phyloP scores from a whole-genome alignment of 768 basidiomycete genomes.

The Mycena haematopus region DNA sequence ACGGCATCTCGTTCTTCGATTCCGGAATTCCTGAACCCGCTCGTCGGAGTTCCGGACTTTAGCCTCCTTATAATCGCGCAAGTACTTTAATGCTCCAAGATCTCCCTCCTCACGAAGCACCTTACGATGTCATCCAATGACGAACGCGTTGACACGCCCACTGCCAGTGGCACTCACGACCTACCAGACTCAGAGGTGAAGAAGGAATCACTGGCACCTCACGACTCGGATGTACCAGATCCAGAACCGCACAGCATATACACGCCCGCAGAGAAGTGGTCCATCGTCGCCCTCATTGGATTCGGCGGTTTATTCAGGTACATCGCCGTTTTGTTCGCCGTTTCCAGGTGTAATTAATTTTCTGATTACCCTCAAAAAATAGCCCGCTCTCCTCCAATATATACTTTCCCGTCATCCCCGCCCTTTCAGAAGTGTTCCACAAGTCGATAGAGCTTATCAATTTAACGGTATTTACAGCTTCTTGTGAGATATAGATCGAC shows the following conservation, averaged over 20 bases:
- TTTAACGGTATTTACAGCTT: conserved; percentile 57
- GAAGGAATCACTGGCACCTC: too few species aligned
- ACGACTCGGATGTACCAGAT: background rate
- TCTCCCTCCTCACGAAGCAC: background rate
- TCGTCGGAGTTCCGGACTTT: conserved; percentile 5
- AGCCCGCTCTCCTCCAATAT: conserved; percentile 79
- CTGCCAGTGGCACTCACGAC: background rate
- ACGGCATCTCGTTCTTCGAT: background rate
- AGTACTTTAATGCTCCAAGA: background rate
- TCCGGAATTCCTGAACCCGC: conserved; percentile 2
- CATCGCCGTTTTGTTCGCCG: conserved; percentile 4
- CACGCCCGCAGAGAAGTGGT: conserved; percentile 67
- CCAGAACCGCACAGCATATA: conserved; percentile 49
- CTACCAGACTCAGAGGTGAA: too few species aligned
- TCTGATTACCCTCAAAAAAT: background rate
- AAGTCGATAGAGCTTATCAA: conserved; percentile 77
- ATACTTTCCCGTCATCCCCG: conserved; percentile 82
- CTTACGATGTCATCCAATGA: background rate
- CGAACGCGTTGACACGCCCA: background rate
- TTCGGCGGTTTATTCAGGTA: conserved; percentile 72
- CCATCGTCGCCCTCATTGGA: conserved; percentile 63
- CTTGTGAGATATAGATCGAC: background rate
- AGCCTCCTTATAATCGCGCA: background rate
- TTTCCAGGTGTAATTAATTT: too few species aligned
- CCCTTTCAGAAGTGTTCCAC: conserved; percentile 64